Percentiles rank a stretch among this genome's conserved stretches.
Evolutionary conservation across 2,329 filamentous ascomycete species (phyloP).

Genomic region (Atkinsonella hypoxylon): DNA sequence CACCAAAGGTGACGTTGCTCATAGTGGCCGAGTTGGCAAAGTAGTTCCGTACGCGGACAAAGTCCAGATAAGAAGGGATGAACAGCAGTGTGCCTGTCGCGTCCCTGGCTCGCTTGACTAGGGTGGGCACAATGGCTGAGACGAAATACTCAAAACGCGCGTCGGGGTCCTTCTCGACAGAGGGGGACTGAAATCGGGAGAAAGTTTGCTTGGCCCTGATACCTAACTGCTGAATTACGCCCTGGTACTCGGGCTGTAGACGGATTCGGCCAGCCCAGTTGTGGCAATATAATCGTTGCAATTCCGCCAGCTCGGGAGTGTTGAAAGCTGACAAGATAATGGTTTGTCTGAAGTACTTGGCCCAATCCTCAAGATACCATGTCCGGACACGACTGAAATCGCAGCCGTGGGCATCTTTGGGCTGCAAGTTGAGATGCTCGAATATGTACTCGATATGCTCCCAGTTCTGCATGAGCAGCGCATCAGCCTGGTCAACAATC

Average conservation of each 20-base stretch:
- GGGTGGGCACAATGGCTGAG: slow-evolving; percentile 62
- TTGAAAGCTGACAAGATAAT: slow-evolving; percentile 72
- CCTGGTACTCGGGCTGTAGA: slow-evolving; percentile 54
- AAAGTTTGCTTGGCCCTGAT: slow-evolving; percentile 77
- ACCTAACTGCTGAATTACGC: slow-evolving; percentile 61
- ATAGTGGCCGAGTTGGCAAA: slow-evolving; percentile 60
- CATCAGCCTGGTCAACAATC: slow-evolving; percentile 83
- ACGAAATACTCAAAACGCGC: slow-evolving; percentile 85
- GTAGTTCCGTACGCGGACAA: slow-evolving; percentile 84
- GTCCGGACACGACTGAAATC: slow-evolving; percentile 83
- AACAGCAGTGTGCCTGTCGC: slow-evolving; percentile 68
- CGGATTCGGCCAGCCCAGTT: slow-evolving; percentile 76
- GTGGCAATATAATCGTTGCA: slow-evolving; percentile 63
- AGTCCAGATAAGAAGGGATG: slow-evolving; percentile 89
- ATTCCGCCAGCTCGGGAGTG: slow-evolving; percentile 74
- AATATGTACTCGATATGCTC: slow-evolving; percentile 90
- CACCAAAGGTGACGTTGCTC: slow-evolving; percentile 49
- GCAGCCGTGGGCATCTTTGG: slow-evolving; percentile 79
- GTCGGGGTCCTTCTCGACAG: slow-evolving; percentile 68
- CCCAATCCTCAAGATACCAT: slow-evolving; percentile 88
- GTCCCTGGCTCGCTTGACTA: slow-evolving; percentile 56
- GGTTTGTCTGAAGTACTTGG: slow-evolving; percentile 72
- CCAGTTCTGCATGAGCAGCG: slow-evolving; percentile 96
- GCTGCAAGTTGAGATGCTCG: slow-evolving; percentile 80
- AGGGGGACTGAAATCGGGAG: slow-evolving; percentile 64